Percentiles rank a stretch among this genome's conserved stretches.
Evolutionary conservation across 257 asterid species (phyloP).

Genomic region (Leptodermis oblonga): DNA sequence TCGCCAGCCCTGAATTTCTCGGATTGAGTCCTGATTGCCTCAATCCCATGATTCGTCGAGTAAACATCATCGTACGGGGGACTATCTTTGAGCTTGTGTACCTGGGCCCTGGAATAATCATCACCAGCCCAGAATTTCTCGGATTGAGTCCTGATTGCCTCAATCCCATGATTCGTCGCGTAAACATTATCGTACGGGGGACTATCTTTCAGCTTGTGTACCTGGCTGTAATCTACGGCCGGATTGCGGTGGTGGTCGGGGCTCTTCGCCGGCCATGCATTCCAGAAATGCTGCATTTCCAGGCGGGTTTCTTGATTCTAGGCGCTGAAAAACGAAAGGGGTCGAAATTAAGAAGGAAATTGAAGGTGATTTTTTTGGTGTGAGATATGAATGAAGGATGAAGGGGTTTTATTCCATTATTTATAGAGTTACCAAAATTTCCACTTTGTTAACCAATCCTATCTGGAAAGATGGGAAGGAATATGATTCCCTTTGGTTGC

Average conservation of each 20-base stretch:
- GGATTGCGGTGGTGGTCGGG: background rate
- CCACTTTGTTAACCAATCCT: no score
- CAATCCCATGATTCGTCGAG: constrained; percentile 2
- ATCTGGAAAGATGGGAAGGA: constrained; percentile 20
- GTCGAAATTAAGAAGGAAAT: no score
- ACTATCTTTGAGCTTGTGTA: constrained; percentile 3
- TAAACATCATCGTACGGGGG: constrained; percentile 3
- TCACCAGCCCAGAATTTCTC: constrained; percentile 1
- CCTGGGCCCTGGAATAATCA: no score
- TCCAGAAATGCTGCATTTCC: background rate
- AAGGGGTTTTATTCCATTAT: constrained; percentile 11
- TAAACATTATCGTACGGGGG: constrained; percentile 3
- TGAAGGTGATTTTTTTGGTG: background rate
- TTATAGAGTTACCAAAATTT: constrained; percentile 12
- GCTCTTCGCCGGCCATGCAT: background rate
- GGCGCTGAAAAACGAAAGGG: background rate
- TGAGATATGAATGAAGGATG: background rate
- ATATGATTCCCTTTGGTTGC: constrained; percentile 30
- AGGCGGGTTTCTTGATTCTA: background rate
- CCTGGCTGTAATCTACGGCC: background rate
- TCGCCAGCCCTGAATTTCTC: constrained; percentile 1
- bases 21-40: constrained; percentile 4
- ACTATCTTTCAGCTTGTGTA: constrained; percentile 1
- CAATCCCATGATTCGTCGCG: constrained; percentile 4
- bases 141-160: constrained; percentile 4